A percentile compares a stretch with the other conserved stretches of the same genome.
phyloP scores from a whole-genome alignment of 129 eudicot genomes.

The Lactuca saligna region DNA sequence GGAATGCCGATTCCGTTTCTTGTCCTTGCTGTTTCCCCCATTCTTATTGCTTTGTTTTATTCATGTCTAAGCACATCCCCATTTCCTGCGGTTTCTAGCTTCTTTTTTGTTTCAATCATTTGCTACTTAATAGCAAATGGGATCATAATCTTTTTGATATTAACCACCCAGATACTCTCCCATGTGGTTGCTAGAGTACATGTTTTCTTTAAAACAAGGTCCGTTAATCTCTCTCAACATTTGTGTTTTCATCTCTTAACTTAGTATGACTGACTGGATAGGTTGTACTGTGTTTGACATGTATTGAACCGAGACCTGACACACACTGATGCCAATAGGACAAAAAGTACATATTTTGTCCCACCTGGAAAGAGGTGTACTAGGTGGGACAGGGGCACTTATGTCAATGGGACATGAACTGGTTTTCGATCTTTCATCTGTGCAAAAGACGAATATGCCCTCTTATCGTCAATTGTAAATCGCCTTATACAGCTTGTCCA shows the following conservation, averaged over 20 bases:
- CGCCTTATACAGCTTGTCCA: neutral
- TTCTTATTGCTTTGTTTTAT: slow-evolving; percentile 52
- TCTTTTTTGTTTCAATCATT: slow-evolving; percentile 56
- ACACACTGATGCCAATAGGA: no score
- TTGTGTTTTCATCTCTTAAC: neutral
- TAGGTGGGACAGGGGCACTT: no score
- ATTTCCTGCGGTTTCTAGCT: slow-evolving; percentile 58
- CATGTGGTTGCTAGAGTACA: slow-evolving; percentile 60
- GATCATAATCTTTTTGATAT: slow-evolving; percentile 43
- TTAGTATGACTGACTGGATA: no score
- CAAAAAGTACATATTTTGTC: no score
- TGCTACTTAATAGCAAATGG: slow-evolving; percentile 90
- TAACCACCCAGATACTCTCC: slow-evolving; percentile 52
- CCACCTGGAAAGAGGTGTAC: no score
- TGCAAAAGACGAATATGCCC: no score
- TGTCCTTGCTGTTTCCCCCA: slow-evolving; percentile 49
- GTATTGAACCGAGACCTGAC: no score
- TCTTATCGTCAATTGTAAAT: neutral
- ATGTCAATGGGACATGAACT: no score
- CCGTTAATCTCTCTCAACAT: slow-evolving; percentile 31
- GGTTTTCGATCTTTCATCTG: no score
- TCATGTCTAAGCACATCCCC: slow-evolving; percentile 51
- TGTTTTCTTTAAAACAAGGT: slow-evolving; percentile 72
- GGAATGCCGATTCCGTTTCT: slow-evolving; percentile 68
- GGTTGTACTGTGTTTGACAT: no score